phyloP scores from a whole-genome alignment of 768 basidiomycete species.

The Rhodotorula babjevae region DNA sequence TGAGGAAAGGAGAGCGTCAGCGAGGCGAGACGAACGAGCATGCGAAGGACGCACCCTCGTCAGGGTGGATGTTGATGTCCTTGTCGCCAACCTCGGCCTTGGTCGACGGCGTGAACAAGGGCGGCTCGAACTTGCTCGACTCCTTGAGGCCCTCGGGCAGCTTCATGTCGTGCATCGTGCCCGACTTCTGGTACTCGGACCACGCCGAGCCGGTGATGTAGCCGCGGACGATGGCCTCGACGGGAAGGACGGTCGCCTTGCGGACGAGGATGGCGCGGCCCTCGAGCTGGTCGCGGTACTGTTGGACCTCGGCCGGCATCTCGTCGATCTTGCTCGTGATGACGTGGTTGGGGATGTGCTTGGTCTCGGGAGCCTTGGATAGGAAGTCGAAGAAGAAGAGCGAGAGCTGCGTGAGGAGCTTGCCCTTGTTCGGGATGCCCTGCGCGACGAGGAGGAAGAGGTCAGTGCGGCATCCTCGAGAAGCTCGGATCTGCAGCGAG shows the following conservation, averaged over 20 bases:
- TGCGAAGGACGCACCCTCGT: slow-evolving; percentile 55
- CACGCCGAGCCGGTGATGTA: slow-evolving; percentile 98
- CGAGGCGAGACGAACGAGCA: neutral
- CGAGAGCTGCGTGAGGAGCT: slow-evolving; percentile 80
- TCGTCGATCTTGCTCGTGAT: slow-evolving; percentile 68
- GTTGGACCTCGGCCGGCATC: slow-evolving; percentile 74
- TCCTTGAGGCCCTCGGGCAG: slow-evolving; percentile 75
- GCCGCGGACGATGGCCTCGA: slow-evolving; percentile 93
- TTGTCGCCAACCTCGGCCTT: slow-evolving; percentile 91
- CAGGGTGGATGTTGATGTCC: slow-evolving; percentile 91
- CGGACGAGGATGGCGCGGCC: slow-evolving; percentile 83
- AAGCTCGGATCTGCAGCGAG: neutral
- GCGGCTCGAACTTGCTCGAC: slow-evolving; percentile 71
- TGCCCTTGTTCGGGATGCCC: slow-evolving; percentile 94
- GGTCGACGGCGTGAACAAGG: slow-evolving; percentile 92
- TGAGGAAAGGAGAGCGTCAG: neutral
- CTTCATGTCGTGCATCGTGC: slow-evolving; percentile 80
- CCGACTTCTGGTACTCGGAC: slow-evolving; percentile 80
- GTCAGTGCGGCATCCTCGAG: neutral
- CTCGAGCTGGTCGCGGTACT: slow-evolving; percentile 70
- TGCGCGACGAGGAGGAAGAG: slow-evolving; percentile 45
- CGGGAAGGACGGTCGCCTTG: slow-evolving; percentile 31
- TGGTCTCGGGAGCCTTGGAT: slow-evolving; percentile 51
- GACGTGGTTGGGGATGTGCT: slow-evolving; percentile 60
- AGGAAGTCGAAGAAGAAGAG: slow-evolving; percentile 93